A percentile compares a stretch with the other conserved stretches of the same genome.
These are phyloP conservation scores for Phytopythium delawarense DNA, from an alignment of 352 stramenopile species.

Conservation along the genomic window DNA sequence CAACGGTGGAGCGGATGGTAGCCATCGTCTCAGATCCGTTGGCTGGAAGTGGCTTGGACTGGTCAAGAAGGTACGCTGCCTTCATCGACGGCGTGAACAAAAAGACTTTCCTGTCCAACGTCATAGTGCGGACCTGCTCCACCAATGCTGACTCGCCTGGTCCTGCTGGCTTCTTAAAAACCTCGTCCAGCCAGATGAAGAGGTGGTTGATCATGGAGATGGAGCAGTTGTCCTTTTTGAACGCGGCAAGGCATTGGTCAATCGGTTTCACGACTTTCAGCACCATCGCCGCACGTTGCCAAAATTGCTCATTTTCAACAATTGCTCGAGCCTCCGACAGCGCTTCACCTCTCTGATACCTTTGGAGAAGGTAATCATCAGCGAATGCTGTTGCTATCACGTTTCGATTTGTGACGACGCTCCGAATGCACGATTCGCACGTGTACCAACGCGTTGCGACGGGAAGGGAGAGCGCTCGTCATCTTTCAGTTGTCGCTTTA, in stretches of 20 bases:
- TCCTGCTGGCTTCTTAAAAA: not conserved
- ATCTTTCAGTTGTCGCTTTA: not conserved
- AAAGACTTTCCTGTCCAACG: not conserved
- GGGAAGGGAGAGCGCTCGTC: conserved; percentile 1
- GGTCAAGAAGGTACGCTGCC: conserved; percentile 4
- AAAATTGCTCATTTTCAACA: conserved; percentile 7
- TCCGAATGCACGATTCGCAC: conserved; percentile 7
- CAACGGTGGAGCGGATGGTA: conserved; percentile 3
- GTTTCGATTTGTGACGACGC: conserved; percentile 3
- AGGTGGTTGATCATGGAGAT: conserved; percentile 11
- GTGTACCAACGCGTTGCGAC: conserved; percentile 13
- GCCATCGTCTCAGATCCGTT: conserved; percentile 3
- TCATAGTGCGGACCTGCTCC: not conserved
- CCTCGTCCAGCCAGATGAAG: conserved; percentile 6
- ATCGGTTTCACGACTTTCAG: conserved; percentile 6
- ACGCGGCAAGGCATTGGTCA: conserved; percentile 7
- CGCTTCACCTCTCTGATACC: not conserved
- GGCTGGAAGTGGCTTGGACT: not conserved
- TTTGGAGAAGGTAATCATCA: not conserved
- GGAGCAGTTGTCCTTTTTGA: conserved; percentile 16
- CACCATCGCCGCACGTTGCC: not conserved
- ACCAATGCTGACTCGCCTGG: not conserved
- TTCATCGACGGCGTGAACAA: conserved; percentile 6
- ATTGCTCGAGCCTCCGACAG: not conserved
- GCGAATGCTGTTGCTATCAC: conserved; percentile 4